Percentiles rank a stretch among this genome's conserved stretches.
phyloP scores from a whole-genome alignment of 2,329 filamentous ascomycete species.

The Coniosporium tulheliwenetii region DNA sequence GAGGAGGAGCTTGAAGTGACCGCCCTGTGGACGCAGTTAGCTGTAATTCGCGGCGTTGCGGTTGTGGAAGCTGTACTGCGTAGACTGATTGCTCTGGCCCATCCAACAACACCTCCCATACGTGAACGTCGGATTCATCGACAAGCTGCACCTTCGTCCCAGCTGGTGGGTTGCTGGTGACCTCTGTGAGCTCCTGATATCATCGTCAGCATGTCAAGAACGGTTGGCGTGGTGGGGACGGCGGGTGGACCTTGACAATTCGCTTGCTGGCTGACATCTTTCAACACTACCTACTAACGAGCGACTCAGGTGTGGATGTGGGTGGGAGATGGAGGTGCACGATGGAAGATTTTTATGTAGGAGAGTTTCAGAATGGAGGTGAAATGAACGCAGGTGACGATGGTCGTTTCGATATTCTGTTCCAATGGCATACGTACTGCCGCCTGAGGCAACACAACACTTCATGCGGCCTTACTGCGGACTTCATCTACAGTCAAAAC shows the following conservation, averaged over 20 bases:
- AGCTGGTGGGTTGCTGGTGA: constrained; percentile 36
- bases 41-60: background rate
- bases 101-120: constrained; percentile 53
- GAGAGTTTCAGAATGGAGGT: background rate
- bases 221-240: background rate
- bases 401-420: background rate
- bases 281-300: no score
- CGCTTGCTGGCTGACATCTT: background rate
- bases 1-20: constrained; percentile 58
- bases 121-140: constrained; percentile 49
- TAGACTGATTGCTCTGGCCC: constrained; percentile 51
- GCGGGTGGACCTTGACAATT: background rate
- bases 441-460: no score
- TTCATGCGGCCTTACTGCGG: no score
- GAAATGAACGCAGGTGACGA: background rate
- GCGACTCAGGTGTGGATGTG: no score
- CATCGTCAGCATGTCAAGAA: constrained; percentile 1
- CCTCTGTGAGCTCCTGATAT: constrained; percentile 45
- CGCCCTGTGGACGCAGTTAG: constrained; percentile 32
- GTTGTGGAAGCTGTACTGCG: constrained; percentile 32
- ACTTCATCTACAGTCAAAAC: no score
- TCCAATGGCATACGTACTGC: background rate
- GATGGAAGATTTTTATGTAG: background rate
- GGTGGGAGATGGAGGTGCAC: background rate
- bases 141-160: constrained; percentile 41